phyloP scores from a whole-genome alignment of 306 rosid genomes.

The Fagus crenata region DNA sequence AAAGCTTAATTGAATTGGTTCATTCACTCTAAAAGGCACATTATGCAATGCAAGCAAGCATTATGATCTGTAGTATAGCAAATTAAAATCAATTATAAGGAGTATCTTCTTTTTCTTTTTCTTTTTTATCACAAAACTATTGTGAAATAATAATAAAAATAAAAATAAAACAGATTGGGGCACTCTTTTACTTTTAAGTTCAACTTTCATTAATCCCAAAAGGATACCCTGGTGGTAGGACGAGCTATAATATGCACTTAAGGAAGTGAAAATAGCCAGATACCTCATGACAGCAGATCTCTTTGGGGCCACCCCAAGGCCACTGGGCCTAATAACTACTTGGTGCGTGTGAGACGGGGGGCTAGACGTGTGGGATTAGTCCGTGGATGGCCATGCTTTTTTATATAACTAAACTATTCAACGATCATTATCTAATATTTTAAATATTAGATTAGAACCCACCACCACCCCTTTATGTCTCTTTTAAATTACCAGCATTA shows the following conservation, averaged over 20 bases:
- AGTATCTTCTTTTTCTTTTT: not conserved
- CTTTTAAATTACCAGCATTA: not conserved
- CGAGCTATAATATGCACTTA: too few species aligned
- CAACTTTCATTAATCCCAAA: too few species aligned
- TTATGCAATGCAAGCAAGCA: not conserved
- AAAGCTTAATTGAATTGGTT: not conserved
- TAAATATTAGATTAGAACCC: not conserved
- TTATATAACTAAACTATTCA: too few species aligned
- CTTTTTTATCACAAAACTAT: not conserved
- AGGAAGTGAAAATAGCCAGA: too few species aligned
- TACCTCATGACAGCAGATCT: too few species aligned
- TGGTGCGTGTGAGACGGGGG: not conserved
- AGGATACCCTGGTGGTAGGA: too few species aligned
- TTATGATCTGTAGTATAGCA: not conserved
- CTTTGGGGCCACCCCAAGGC: too few species aligned
- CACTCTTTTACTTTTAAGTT: not conserved
- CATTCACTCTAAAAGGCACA: too few species aligned
- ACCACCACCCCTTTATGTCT: too few species aligned
- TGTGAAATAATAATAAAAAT: not conserved
- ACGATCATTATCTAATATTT: not conserved
- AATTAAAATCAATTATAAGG: not conserved
- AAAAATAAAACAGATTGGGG: not conserved
- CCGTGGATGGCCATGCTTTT: too few species aligned
- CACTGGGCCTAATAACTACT: not conserved
- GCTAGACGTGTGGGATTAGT: too few species aligned